Evolutionary conservation across 257 asterid species (phyloP), one percentile per base, ranked within the genome.

Genomic region (Solanum paucissectum): DNA sequence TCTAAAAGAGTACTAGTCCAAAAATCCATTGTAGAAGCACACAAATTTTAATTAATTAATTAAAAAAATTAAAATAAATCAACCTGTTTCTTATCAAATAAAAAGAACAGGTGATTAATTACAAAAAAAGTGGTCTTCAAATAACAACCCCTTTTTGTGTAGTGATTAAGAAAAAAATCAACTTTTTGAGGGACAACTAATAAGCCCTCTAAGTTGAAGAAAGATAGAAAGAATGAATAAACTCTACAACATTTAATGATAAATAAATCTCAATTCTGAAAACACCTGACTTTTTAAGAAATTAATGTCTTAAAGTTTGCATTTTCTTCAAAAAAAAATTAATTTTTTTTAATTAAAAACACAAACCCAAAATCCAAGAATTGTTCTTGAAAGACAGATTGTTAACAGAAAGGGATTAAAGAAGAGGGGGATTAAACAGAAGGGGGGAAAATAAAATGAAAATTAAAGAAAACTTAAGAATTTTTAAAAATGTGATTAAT

Each of bases 351-450:
- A 49, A 14, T 52, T 5, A 34, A 86, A 49, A 86, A 87, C 55
- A 88, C 94, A 93, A 91, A 91, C 93, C 88, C 87, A 81, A 83
- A 83, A 90, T 89, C 84, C 84, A 72, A 33, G 81, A 72, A 34
- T 72, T 34, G 3, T 73, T 20, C 74, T 87, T 60, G 90, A 91
- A 91, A 91, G 90, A 83, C 98, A 95, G 96, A 89, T 92, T 92
- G 90, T 88, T 93, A 87, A 86, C 96, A 96, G 98, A 96, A 95
- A 92, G 98, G 96, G 98, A 94, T 90, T 93, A 12, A 89, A 92
- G 99, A 95, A 93, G 94, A 90, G 94, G 98, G 94, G 98, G 93
- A 91, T 75, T 87, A 58, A 62, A n/a, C 52, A 94, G 90, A 83
- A 88, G 91, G 94, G 96, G 94, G 90, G 74, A 4, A 62, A 11